Conservation (phyloP, 1,284 basidiomycete genomes). For the Mrakiaceae sp. region DNA sequence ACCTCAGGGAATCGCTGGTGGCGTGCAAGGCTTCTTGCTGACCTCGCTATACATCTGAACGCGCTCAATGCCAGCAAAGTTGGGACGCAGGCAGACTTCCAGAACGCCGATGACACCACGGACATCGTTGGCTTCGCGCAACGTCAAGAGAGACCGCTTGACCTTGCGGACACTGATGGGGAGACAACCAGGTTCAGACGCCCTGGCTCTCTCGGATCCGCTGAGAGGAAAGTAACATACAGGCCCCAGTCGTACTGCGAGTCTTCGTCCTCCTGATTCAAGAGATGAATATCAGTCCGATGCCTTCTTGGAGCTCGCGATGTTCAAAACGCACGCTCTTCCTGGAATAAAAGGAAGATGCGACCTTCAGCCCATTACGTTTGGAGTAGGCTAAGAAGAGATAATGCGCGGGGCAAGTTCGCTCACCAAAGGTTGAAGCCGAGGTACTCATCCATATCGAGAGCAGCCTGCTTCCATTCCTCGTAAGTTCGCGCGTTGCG, state of each 20-base stretch:
- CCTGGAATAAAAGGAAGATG: too few species aligned
- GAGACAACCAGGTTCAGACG: not conserved
- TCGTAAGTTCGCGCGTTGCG: constrained; percentile 61
- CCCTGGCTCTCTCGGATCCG: not conserved
- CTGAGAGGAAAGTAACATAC: constrained; percentile 1
- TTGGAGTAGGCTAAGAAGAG: not conserved
- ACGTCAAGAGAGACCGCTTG: constrained; percentile 25
- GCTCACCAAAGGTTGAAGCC: constrained; percentile 71
- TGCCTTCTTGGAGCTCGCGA: too few species aligned
- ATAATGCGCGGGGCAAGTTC: not conserved
- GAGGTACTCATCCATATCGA: constrained; percentile 66
- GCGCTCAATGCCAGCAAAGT: constrained; percentile 92
- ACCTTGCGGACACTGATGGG: constrained; percentile 22
- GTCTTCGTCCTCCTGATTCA: constrained; percentile 51
- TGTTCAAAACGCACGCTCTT: too few species aligned
- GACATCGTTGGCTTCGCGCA: constrained; percentile 48
- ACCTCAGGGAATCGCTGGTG: not conserved
- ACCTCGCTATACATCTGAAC: constrained; percentile 72
- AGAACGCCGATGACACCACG: constrained; percentile 79
- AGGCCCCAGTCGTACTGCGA: constrained; percentile 80
- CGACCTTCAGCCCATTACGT: too few species aligned
- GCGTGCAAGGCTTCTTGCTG: too few species aligned
- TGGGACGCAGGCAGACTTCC: constrained; percentile 80
- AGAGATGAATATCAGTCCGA: too few species aligned
- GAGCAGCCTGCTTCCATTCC: constrained; percentile 71